phyloP scores from a whole-genome alignment of 805 yeast genomes.

The Schwanniomyces yamadae region DNA sequence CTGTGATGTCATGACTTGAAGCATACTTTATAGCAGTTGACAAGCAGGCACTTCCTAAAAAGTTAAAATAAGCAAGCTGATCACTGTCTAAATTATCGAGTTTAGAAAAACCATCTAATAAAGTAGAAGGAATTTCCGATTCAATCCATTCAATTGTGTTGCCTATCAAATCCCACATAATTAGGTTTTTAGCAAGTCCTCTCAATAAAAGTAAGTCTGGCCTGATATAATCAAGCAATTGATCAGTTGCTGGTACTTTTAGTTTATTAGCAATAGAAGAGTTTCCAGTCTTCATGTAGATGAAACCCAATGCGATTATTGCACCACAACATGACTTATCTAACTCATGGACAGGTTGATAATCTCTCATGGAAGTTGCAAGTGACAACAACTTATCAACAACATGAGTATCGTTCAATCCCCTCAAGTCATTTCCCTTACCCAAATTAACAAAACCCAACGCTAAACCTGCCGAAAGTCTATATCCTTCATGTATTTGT shows the following conservation, averaged over 20 bases:
- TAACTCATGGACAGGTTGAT: slow-evolving; percentile 54
- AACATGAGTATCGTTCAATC: slow-evolving; percentile 61
- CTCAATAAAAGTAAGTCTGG: slow-evolving; percentile 76
- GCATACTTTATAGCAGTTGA: slow-evolving; percentile 77
- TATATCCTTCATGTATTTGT: slow-evolving; percentile 71
- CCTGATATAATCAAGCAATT: slow-evolving; percentile 64
- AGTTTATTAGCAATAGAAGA: slow-evolving; percentile 58
- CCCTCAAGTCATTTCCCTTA: slow-evolving; percentile 60
- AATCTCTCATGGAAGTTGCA: slow-evolving; percentile 62
- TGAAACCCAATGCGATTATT: slow-evolving; percentile 68
- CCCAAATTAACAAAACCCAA: slow-evolving; percentile 84
- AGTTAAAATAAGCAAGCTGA: slow-evolving; percentile 58
- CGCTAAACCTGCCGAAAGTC: slow-evolving; percentile 85
- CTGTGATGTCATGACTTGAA: slow-evolving; percentile 57
- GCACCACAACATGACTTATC: slow-evolving; percentile 76
- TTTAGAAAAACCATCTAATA: slow-evolving; percentile 29
- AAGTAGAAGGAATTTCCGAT: slow-evolving; percentile 50
- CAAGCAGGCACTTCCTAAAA: slow-evolving; percentile 71
- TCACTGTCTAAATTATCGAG: slow-evolving; percentile 49
- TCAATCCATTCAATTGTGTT: slow-evolving; percentile 54
- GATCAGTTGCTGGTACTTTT: slow-evolving; percentile 57
- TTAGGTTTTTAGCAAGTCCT: slow-evolving; percentile 59
- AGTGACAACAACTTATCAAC: slow-evolving; percentile 57
- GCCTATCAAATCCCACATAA: slow-evolving; percentile 70
- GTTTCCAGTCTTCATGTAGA: slow-evolving; percentile 69